Percentiles rank a stretch among this genome's conserved stretches.
phyloP scores from a whole-genome alignment of 192 early-diverging fungal species.

The Rhizophagus sp. region DNA sequence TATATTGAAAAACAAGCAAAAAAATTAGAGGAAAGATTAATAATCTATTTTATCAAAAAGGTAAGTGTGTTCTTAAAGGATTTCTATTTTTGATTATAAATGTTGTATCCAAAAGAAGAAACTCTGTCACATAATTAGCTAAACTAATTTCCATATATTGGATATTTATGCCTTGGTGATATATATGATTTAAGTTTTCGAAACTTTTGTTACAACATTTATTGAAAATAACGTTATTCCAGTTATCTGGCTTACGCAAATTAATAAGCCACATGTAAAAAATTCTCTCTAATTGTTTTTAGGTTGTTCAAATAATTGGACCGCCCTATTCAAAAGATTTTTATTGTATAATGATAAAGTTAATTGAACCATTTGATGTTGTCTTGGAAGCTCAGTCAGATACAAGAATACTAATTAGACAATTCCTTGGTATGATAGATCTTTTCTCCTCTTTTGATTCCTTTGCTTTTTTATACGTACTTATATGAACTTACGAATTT shows the following conservation, averaged over 20 bases:
- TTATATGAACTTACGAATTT: not conserved
- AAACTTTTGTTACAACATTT: too few species aligned
- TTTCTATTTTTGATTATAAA: not conserved
- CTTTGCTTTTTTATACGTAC: not conserved
- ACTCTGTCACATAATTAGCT: not conserved
- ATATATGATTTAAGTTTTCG: too few species aligned
- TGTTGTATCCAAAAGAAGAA: not conserved
- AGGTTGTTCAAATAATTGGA: not conserved
- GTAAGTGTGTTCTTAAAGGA: conserved; percentile 19
- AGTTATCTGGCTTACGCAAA: too few species aligned
- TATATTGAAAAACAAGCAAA: conserved; percentile 55
- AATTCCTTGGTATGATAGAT: conserved; percentile 1
- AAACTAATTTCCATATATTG: not conserved
- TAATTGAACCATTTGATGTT: conserved; percentile 1
- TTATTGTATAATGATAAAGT: conserved; percentile 8
- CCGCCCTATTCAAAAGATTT: conserved; percentile 20
- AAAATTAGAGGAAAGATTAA: conserved; percentile 67
- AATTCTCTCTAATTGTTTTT: not conserved
- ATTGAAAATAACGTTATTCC: too few species aligned
- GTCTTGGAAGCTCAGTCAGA: not conserved
- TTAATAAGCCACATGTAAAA: not conserved
- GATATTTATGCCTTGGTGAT: too few species aligned
- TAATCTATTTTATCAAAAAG: conserved; percentile 66
- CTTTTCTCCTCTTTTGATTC: not conserved
- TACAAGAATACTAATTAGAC: not conserved